These are phyloP conservation scores for Simmondsia chinensis DNA, from an alignment of 148 eudicot species.

Conservation along the genomic window DNA sequence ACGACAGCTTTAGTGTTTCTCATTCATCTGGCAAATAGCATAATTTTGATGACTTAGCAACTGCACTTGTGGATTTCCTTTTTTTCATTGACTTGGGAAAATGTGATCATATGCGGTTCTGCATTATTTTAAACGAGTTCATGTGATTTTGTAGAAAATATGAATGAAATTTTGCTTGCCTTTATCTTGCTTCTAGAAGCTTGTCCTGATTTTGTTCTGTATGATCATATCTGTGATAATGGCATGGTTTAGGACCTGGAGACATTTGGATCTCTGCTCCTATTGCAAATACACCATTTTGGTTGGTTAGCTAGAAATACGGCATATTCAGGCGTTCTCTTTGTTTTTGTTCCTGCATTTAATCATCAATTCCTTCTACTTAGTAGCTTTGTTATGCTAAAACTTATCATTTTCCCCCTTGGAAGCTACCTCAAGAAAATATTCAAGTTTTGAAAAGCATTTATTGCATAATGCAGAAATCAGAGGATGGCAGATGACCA, in stretches of 20 bases:
- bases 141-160: not conserved
- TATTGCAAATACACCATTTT: too few species aligned
- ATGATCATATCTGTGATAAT: too few species aligned
- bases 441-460: not conserved
- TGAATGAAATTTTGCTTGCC: not conserved
- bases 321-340: too few species aligned
- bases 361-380: too few species aligned
- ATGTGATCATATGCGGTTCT: too few species aligned
- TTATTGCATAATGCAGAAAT: slow-evolving; percentile 43
- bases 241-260: too few species aligned
- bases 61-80: not conserved
- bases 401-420: not conserved
- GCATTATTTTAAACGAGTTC: too few species aligned
- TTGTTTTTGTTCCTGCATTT: too few species aligned
- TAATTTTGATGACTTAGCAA: too few species aligned
- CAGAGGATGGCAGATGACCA: slow-evolving; percentile 95
- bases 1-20: slow-evolving; percentile 5
- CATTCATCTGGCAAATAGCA: not conserved
- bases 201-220: too few species aligned
- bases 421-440: not conserved
- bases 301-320: too few species aligned
- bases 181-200: slow-evolving; percentile 2
- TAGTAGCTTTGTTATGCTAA: not conserved
- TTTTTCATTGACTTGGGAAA: not conserved
- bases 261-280: too few species aligned